Percentiles rank a stretch among this genome's conserved stretches.
These are phyloP conservation scores for Ophiostoma pallidulum DNA, from an alignment of 2,329 filamentous ascomycete genomes.

Conservation along the genomic window DNA sequence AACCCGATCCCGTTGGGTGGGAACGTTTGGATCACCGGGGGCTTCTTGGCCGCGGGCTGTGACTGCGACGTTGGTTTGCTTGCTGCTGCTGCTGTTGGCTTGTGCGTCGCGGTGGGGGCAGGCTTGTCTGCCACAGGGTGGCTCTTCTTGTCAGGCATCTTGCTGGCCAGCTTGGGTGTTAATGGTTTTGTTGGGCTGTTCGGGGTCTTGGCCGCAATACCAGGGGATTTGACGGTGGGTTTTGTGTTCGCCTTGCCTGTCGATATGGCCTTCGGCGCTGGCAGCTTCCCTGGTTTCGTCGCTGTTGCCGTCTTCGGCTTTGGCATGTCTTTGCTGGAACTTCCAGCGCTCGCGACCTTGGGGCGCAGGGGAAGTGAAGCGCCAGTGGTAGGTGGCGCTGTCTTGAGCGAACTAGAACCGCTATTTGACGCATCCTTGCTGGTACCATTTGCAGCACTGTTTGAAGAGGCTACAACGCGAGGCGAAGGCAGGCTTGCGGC, in stretches of 20 bases:
- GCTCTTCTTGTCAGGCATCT: slow-evolving; percentile 29
- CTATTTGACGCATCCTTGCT: not conserved
- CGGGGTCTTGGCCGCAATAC: slow-evolving; percentile 27
- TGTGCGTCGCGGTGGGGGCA: slow-evolving; percentile 19
- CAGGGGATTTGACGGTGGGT: slow-evolving; percentile 28
- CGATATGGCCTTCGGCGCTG: slow-evolving; percentile 24
- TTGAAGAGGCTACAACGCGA: not conserved
- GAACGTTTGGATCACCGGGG: slow-evolving; percentile 31
- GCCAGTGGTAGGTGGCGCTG: not conserved
- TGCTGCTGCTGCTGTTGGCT: slow-evolving; percentile 1
- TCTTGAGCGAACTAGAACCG: not conserved
- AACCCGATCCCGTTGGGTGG: slow-evolving; percentile 33
- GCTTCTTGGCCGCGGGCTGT: slow-evolving; percentile 32
- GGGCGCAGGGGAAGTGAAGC: not conserved
- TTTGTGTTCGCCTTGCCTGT: slow-evolving; percentile 26
- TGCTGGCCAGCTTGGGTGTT: slow-evolving; percentile 20
- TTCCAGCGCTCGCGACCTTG: not conserved
- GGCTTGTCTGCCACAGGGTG: not conserved
- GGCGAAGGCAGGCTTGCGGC: not conserved
- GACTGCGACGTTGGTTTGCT: slow-evolving; percentile 22
- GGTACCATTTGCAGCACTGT: not conserved
- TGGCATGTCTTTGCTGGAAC: slow-evolving; percentile 3
- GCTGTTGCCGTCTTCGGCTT: not conserved
- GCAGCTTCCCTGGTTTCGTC: not conserved
- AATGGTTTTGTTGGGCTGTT: slow-evolving; percentile 26